Conservation (phyloP, 2,329 filamentous ascomycete species). For the Sclerotinia sclerotiorum region DNA sequence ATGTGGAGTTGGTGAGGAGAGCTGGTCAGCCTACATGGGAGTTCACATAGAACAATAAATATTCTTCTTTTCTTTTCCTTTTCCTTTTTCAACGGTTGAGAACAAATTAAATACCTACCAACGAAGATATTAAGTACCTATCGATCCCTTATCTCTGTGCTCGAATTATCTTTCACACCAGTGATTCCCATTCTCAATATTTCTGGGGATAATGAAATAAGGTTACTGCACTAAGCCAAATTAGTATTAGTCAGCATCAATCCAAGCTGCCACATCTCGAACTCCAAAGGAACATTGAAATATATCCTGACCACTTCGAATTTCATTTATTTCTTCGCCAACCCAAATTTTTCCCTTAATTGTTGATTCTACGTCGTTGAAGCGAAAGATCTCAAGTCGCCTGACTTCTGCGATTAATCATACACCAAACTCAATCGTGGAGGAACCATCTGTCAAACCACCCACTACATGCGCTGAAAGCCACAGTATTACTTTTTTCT, state of each 20-base stretch:
- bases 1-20: too few species aligned
- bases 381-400: neutral
- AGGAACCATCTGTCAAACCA: slow-evolving; percentile 27
- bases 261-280: slow-evolving; percentile 25
- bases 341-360: neutral
- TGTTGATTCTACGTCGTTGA: neutral
- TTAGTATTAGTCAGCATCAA: slow-evolving; percentile 23
- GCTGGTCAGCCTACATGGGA: too few species aligned
- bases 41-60: too few species aligned
- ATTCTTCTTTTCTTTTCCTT: too few species aligned
- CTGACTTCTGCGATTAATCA: neutral
- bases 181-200: too few species aligned
- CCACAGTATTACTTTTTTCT: slow-evolving; percentile 30
- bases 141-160: neutral
- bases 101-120: too few species aligned
- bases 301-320: slow-evolving; percentile 7
- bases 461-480: slow-evolving; percentile 26
- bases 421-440: slow-evolving; percentile 7
- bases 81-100: too few species aligned
- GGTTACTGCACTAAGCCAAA: slow-evolving; percentile 20
- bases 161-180: too few species aligned
- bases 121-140: neutral
- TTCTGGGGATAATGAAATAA: slow-evolving; percentile 9
- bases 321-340: neutral
- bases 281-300: slow-evolving; percentile 17